phyloP scores from a whole-genome alignment of 129 eudicot genomes.

The Arctium lappa region DNA sequence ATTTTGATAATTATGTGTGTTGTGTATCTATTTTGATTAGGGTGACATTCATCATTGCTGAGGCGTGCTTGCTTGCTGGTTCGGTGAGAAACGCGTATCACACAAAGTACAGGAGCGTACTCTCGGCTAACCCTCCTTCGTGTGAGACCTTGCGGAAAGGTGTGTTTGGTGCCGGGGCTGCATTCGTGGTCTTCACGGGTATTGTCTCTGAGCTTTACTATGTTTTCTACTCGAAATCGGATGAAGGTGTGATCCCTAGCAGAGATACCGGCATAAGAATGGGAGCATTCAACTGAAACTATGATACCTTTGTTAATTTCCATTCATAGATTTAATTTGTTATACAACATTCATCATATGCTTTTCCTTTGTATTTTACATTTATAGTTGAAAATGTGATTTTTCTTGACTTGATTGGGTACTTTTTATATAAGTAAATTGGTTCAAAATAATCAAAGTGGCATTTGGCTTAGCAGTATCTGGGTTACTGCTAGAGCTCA shows the following conservation, averaged over 20 bases:
- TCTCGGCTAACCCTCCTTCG: constrained; percentile 50
- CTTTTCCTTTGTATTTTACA: neutral
- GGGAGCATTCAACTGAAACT: constrained; percentile 43
- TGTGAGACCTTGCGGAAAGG: constrained; percentile 89
- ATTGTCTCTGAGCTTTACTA: constrained; percentile 76
- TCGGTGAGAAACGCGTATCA: constrained; percentile 76
- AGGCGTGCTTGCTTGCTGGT: constrained; percentile 75
- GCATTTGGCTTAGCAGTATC: too few species aligned
- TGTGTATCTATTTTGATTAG: constrained; percentile 26
- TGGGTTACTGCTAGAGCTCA: too few species aligned
- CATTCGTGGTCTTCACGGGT: constrained; percentile 79
- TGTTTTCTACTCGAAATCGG: constrained; percentile 61
- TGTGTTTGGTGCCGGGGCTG: constrained; percentile 90
- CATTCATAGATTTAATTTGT: constrained; percentile 6
- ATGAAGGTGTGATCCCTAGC: constrained; percentile 41
- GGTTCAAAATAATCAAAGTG: too few species aligned
- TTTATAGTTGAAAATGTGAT: neutral
- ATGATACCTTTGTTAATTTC: constrained; percentile 6
- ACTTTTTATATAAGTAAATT: too few species aligned
- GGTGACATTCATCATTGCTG: constrained; percentile 75
- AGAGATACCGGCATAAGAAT: constrained; percentile 70
- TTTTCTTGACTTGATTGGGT: too few species aligned
- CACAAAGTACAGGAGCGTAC: constrained; percentile 56
- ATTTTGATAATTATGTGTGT: neutral
- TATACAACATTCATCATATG: constrained; percentile 6